Base-by-base conservation (phyloP, 495 filamentous ascomycete genomes). In the Cladorrhinum samala region DNA sequence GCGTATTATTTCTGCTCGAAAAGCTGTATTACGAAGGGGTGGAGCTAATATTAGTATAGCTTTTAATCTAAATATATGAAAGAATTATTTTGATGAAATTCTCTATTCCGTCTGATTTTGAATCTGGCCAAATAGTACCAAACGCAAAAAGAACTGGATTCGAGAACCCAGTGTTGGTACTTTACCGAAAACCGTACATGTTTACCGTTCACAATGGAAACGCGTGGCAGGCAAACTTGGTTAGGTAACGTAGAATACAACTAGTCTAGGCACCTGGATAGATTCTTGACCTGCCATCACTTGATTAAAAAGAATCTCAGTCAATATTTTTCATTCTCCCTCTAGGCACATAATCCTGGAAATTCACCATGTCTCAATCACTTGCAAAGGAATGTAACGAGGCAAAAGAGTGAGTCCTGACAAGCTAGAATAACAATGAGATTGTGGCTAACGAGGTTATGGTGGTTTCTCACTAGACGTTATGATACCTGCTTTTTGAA, bases 401-500 rank as follows among this genome's bases (percentile, higher is more conserved):
- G 56, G 78, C 88, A 58, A 95, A 95, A 74, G 89, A 93, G 89
- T 93, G 67, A 59, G 78, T 50, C 1, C 47, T 69, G 20, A 59
- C 45, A 25, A 17, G 9, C 33, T 37, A 42, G n/a, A n/a, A n/a
- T n/a, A n/a, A n/a, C n/a, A n/a, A n/a, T n/a, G n/a, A 13, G 24
- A 41, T 41, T 23, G 5, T 33, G 2, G 45, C 45, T 47, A 33
- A 47, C 24, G n/a, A 23, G 17, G n/a, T 20, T 14, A 20, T 16
- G n/a, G 8, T 33, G n/a, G n/a, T n/a, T n/a, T n/a, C n/a, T n/a
- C n/a, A n/a, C 7, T 52, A 89, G 87, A 58, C 87, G 83, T 63
- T 96, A 96, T 66, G 91, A 96, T 63, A 88, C 83, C 43, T 96
- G 91, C 69, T 96, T 96, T 60, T 70, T 96, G 39, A 94, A 92